Conservation (phyloP, 192 early-diverging fungal genomes). For the Podila verticillata region DNA sequence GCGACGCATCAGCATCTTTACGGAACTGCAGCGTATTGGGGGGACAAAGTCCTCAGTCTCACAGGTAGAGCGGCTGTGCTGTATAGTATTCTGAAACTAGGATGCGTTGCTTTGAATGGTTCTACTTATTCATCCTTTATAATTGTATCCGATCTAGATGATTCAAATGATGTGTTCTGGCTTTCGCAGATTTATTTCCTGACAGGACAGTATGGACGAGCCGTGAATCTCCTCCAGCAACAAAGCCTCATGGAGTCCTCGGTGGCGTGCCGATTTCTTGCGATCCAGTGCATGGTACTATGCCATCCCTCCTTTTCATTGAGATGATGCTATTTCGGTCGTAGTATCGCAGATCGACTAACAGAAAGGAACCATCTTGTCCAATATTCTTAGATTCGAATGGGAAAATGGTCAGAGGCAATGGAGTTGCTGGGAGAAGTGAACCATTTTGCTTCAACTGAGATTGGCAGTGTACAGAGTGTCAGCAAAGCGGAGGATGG, state of each 20-base stretch:
- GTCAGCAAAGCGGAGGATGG: conserved; percentile 54
- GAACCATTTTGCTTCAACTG: conserved; percentile 51
- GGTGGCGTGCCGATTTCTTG: conserved; percentile 62
- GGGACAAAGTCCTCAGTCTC: conserved; percentile 69
- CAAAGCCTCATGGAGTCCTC: conserved; percentile 51
- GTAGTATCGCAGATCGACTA: too few species aligned
- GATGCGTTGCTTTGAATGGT: background rate
- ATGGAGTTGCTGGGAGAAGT: conserved; percentile 62
- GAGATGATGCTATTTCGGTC: too few species aligned
- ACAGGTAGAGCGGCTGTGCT: conserved; percentile 53
- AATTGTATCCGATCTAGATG: conserved; percentile 41
- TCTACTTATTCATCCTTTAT: conserved; percentile 2
- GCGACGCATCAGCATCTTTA: conserved; percentile 61
- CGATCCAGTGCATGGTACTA: conserved; percentile 61
- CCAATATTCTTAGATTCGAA: conserved; percentile 44
- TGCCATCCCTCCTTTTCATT: background rate
- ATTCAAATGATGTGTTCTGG: conserved; percentile 59
- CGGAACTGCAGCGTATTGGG: conserved; percentile 71
- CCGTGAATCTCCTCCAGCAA: conserved; percentile 57
- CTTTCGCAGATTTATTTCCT: conserved; percentile 60
- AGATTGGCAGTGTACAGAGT: conserved; percentile 9
- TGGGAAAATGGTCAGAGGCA: conserved; percentile 64
- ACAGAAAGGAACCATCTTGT: background rate
- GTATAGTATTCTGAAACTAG: background rate
- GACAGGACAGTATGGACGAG: conserved; percentile 57